Percentiles rank a stretch among this genome's conserved stretches.
These are phyloP conservation scores for Saturnispora hagleri DNA, from an alignment of 805 yeast genomes.

Conservation along the genomic window DNA sequence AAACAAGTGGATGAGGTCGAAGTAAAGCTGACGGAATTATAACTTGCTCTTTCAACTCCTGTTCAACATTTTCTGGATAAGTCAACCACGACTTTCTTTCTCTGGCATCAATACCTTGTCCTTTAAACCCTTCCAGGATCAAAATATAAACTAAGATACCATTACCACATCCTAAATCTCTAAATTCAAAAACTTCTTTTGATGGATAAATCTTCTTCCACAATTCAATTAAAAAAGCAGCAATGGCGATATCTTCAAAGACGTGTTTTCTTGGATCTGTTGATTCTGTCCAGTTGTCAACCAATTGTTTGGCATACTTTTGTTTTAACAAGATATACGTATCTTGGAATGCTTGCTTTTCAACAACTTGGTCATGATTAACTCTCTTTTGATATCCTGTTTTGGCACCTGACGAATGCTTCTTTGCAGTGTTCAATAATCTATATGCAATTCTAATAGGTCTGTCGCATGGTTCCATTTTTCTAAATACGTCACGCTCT, in stretches of 20 bases:
- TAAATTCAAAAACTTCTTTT: constrained; percentile 49
- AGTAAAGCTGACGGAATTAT: constrained; percentile 69
- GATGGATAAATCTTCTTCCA: constrained; percentile 50
- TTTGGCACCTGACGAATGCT: constrained; percentile 78
- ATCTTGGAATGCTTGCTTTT: constrained; percentile 75
- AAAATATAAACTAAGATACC: constrained; percentile 76
- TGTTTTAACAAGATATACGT: constrained; percentile 72
- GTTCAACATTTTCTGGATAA: constrained; percentile 58
- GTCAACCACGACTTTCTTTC: constrained; percentile 78
- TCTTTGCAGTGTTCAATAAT: constrained; percentile 66
- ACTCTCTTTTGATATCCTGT: constrained; percentile 84
- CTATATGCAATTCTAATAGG: constrained; percentile 76
- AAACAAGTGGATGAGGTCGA: constrained; percentile 59
- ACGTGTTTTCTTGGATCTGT: constrained; percentile 96
- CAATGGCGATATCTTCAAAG: constrained; percentile 91
- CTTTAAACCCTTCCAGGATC: constrained; percentile 68
- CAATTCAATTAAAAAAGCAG: constrained; percentile 82
- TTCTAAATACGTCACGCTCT: constrained; percentile 20
- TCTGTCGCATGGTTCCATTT: constrained; percentile 42
- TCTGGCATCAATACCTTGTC: constrained; percentile 85
- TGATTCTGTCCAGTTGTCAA: constrained; percentile 82
- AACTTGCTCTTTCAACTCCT: constrained; percentile 60
- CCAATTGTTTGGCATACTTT: constrained; percentile 65
- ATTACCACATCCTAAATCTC: constrained; percentile 94
- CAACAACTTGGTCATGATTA: constrained; percentile 77